These are phyloP conservation scores for Pseudonectria foliicola DNA, from an alignment of 2,329 filamentous ascomycete genomes.

Conservation along the genomic window DNA sequence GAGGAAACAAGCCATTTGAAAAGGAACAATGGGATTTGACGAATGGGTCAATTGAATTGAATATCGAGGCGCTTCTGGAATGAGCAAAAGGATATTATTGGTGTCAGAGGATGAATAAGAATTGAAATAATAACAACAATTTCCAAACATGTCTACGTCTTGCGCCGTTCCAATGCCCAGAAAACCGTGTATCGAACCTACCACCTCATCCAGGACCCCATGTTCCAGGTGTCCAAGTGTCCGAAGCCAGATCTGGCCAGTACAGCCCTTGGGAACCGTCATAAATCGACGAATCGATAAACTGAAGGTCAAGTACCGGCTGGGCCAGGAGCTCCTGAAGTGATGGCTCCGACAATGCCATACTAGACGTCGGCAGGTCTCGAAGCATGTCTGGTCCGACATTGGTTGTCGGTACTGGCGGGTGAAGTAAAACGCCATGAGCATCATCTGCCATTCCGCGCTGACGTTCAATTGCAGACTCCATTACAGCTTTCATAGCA, in stretches of 20 bases:
- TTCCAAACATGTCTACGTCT: no score
- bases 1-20: not conserved
- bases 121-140: no score
- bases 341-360: constrained; percentile 29
- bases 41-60: constrained; percentile 26
- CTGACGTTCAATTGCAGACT: constrained; percentile 2
- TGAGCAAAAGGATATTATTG: no score
- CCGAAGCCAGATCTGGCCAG: not conserved
- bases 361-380: constrained; percentile 22
- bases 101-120: no score
- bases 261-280: constrained; percentile 2
- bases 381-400: constrained; percentile 7
- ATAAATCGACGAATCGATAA: constrained; percentile 22
- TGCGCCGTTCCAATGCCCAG: no score
- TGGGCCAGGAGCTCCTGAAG: constrained; percentile 28
- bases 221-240: no score
- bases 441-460: no score
- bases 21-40: constrained; percentile 1
- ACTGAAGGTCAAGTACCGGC: constrained; percentile 26
- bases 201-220: no score
- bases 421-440: not conserved
- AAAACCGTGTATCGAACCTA: no score
- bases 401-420: constrained; percentile 9
- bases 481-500: constrained; percentile 24
- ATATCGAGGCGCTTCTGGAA: no score